Evolutionary conservation across 2,329 filamentous ascomycete genomes (phyloP).

Genomic region (Sarocladiaceae sp.): DNA sequence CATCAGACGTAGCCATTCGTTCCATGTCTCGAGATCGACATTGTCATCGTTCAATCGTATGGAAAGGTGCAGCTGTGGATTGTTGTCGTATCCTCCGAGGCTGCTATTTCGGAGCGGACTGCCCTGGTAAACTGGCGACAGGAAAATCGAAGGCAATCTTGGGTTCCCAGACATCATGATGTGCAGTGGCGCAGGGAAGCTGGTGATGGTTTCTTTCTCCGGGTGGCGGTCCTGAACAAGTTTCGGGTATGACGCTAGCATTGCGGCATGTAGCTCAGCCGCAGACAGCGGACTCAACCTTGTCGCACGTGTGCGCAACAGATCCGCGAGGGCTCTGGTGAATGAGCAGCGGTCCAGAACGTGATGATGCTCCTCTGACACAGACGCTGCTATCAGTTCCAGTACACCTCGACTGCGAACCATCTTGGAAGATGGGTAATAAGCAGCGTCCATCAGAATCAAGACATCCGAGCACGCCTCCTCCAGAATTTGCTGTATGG

Average conservation of each 20-base stretch:
- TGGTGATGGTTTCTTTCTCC: conserved; percentile 42
- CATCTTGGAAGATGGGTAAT: conserved; percentile 51
- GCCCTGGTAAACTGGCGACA: conserved; percentile 45
- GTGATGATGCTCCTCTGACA: conserved; percentile 46
- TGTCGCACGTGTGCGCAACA: conserved; percentile 42
- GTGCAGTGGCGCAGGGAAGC: conserved; percentile 50
- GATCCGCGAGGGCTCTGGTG: conserved; percentile 45
- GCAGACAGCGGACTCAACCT: conserved; percentile 44
- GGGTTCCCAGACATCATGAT: conserved; percentile 52
- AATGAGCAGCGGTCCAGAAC: conserved; percentile 48
- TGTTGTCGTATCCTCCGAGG: conserved; percentile 30
- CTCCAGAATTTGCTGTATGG: conserved; percentile 53
- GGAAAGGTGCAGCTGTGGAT: conserved; percentile 44
- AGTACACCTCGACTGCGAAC: conserved; percentile 49
- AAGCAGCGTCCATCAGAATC: conserved; percentile 55
- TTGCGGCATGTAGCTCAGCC: conserved; percentile 49
- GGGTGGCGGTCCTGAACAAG: conserved; percentile 44
- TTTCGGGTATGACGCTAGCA: conserved; percentile 48
- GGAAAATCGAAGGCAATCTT: conserved; percentile 50
- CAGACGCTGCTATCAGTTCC: conserved; percentile 52
- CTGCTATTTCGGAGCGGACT: conserved; percentile 32
- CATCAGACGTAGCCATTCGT: conserved; percentile 55
- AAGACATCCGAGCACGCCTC: conserved; percentile 52
- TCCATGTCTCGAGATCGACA: conserved; percentile 49
- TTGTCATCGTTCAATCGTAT: conserved; percentile 48